These are phyloP conservation scores for Penicillium samsonianum DNA, from an alignment of 495 filamentous ascomycete species.

Conservation along the genomic window DNA sequence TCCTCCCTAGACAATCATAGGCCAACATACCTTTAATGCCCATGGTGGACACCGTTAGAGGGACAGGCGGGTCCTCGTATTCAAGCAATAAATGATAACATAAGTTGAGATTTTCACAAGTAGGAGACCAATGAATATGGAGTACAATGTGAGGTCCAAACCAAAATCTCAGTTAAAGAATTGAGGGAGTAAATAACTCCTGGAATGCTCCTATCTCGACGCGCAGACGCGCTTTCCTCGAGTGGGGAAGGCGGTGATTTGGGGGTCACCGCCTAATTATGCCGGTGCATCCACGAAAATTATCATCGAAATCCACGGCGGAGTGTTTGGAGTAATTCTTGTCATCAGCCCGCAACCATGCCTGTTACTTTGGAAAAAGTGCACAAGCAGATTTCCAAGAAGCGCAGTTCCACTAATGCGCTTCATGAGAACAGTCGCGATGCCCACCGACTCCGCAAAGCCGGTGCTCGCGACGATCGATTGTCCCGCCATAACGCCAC, in stretches of 20 bases:
- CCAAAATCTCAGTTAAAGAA: slow-evolving; percentile 11
- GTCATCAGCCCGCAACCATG: slow-evolving; percentile 50
- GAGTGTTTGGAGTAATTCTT: slow-evolving; percentile 4
- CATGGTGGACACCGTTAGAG: slow-evolving; percentile 52
- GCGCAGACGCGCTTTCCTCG: slow-evolving; percentile 30
- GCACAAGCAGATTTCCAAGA: slow-evolving; percentile 81
- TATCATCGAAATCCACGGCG: slow-evolving; percentile 14
- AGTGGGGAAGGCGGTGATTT: slow-evolving; percentile 30
- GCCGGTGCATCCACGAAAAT: slow-evolving; percentile 29
- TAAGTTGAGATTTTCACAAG: slow-evolving; percentile 13
- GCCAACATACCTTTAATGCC: slow-evolving; percentile 64
- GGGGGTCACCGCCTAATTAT: slow-evolving; percentile 27
- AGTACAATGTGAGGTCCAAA: slow-evolving; percentile 7
- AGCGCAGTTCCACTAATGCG: slow-evolving; percentile 62
- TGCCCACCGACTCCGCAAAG: slow-evolving; percentile 70
- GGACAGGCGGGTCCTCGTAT: slow-evolving; percentile 36
- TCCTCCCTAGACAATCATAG: slow-evolving; percentile 3
- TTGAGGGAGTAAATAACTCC: slow-evolving; percentile 28
- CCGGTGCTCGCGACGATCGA: slow-evolving; percentile 73
- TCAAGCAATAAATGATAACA: slow-evolving; percentile 26
- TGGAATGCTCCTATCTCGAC: slow-evolving; percentile 34
- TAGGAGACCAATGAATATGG: slow-evolving; percentile 10
- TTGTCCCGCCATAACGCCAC: slow-evolving; percentile 63
- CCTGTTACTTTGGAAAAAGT: slow-evolving; percentile 69
- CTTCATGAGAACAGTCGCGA: slow-evolving; percentile 85